Conservation (phyloP, 139 green algal genomes). For the Chlamydomonas schloesseri region DNA sequence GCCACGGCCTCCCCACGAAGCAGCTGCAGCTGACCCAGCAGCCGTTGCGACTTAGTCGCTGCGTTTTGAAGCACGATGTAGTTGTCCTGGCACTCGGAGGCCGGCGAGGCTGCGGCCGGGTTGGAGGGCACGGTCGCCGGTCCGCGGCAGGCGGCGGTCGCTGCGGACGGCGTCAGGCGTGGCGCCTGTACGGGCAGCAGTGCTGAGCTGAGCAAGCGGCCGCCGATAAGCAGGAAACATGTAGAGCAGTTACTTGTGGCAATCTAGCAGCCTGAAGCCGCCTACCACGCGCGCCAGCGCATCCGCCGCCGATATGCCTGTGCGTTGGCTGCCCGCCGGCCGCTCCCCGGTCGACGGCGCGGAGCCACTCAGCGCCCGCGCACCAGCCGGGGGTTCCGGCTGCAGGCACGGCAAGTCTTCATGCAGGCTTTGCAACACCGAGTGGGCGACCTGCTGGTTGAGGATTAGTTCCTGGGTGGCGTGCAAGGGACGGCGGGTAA, state of each 20-base stretch:
- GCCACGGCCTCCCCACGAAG: background rate
- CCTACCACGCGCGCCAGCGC: background rate
- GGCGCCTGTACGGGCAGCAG: background rate
- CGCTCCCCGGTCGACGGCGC: background rate
- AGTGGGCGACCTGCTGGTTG: constrained; percentile 38
- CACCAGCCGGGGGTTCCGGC: background rate
- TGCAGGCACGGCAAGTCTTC: constrained; percentile 12
- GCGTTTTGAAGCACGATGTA: constrained; percentile 43
- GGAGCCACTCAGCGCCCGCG: background rate
- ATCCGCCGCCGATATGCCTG: background rate
- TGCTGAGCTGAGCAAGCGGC: background rate
- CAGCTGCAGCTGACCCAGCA: background rate
- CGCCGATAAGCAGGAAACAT: background rate
- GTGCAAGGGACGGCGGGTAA: no score
- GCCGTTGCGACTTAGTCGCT: background rate
- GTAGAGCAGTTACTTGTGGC: background rate
- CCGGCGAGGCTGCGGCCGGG: background rate
- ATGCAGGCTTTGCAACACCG: constrained; percentile 9
- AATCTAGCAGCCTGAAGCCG: background rate
- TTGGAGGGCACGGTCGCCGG: background rate
- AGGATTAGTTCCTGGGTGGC: constrained; percentile 21
- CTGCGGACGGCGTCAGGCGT: background rate
- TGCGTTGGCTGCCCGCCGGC: background rate
- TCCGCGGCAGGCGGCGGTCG: background rate
- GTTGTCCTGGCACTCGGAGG: constrained; percentile 19